phyloP scores from a whole-genome alignment of 306 rosid species.

The Rosa chinensis region DNA sequence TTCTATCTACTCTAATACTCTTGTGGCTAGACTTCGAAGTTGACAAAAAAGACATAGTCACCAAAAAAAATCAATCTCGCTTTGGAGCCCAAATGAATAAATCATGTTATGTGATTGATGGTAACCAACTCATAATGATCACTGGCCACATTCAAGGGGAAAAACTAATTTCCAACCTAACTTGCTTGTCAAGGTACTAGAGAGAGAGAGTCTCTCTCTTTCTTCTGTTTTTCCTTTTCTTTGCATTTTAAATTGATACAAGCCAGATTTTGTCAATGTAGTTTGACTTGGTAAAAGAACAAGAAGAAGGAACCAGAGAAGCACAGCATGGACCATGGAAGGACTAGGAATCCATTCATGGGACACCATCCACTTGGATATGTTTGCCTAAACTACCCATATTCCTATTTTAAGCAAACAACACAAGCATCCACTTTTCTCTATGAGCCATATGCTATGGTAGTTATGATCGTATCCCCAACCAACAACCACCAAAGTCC shows the following conservation, averaged over 20 bases:
- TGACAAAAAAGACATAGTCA: neutral
- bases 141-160: neutral
- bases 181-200: neutral
- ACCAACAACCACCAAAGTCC: neutral
- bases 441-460: neutral
- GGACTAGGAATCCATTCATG: slow-evolving; percentile 14
- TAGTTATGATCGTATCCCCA: slow-evolving; percentile 6
- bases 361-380: slow-evolving; percentile 23
- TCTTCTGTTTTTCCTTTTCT: neutral
- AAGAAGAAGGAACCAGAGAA: neutral
- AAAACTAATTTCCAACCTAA: slow-evolving; percentile 1
- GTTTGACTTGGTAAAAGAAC: slow-evolving; percentile 29
- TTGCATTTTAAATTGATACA: neutral
- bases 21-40: neutral
- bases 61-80: neutral
- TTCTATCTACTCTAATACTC: too few relatives aligned
- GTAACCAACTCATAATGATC: neutral
- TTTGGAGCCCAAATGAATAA: neutral
- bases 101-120: neutral
- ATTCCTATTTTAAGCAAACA: slow-evolving; percentile 20
- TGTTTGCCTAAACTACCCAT: neutral
- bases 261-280: neutral
- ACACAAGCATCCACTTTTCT: neutral
- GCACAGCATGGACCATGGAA: slow-evolving; percentile 2
- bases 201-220: neutral